Base-by-base conservation (phyloP, 495 filamentous ascomycete species). In the Xylaria bambusicola region DNA sequence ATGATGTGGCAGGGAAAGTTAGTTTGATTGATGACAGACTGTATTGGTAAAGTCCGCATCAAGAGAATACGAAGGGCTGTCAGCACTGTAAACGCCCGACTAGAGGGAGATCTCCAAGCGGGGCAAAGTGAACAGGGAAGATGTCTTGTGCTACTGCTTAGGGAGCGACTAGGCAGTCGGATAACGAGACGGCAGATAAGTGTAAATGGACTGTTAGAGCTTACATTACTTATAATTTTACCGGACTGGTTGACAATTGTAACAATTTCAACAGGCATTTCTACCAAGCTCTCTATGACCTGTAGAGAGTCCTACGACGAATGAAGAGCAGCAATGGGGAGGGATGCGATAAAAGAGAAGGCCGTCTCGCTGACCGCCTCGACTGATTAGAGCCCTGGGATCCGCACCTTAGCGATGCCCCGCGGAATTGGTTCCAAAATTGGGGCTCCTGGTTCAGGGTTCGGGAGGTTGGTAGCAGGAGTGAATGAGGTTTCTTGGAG, bases 241-340 rank as follows among this genome's bases (percentile, higher is more conserved):
- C 91, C 91, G 58, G 92, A 95, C 67, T 88, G 90, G 77, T 97
- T 93, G 74, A 97, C 85, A 56, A 97, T 89, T 54, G 91, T 91
- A 67, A 97, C 87, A 40, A 91, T 90, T 76, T 96, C 79, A 56
- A 76, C 75, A 54, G 79, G 67, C 78, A 84, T 81, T 10, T 73
- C 76, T 66, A 62, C 58, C 44, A 55, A 46, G 8, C 17, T 52
- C 31, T 42, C 26, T 23, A 24, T 53, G 36, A 6, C n/a, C 48
- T 49, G 57, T 17, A 55, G 36, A 40, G 3, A 31, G n/a, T 29
- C 17, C 23, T 18, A n/a, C 21, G 33, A 29, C 24, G 55, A 49
- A 31, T 18, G n/a, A 45, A 31, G 46, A 26, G 6, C 26, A 29
- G 46, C 56, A 26, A 51, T 2, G 36, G 38, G 38, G 18, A 12